A percentile compares a stretch with the other conserved stretches of the same genome.
phyloP scores from a whole-genome alignment of 495 filamentous ascomycete species.

The Hyaloscypha hepaticicola region DNA sequence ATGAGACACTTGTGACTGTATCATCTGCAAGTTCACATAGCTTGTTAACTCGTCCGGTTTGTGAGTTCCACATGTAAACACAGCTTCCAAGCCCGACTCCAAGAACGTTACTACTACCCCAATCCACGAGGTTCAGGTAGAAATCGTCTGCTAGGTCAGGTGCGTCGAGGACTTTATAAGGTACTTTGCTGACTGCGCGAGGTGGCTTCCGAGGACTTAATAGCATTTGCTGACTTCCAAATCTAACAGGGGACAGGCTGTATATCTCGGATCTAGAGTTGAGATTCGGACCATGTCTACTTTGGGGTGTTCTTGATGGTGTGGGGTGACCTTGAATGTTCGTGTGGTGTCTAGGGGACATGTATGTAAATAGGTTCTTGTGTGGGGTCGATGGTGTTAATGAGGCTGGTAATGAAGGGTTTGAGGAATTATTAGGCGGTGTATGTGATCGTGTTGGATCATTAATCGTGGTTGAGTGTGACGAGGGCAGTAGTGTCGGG shows the following conservation, averaged over 20 bases:
- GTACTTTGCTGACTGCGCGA: constrained; percentile 88
- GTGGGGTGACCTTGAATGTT: constrained; percentile 73
- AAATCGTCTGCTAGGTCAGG: constrained; percentile 96
- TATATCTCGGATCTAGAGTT: constrained; percentile 90
- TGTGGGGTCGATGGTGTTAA: constrained; percentile 92
- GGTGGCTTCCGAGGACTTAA: constrained; percentile 85
- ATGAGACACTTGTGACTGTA: constrained; percentile 91
- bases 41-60: constrained; percentile 81
- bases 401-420: constrained; percentile 59
- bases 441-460: constrained; percentile 77
- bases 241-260: constrained; percentile 86
- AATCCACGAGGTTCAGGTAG: constrained; percentile 95
- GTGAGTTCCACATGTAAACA: constrained; percentile 99
- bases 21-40: constrained; percentile 92
- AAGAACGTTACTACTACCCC: constrained; percentile 92
- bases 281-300: constrained; percentile 77
- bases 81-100: constrained; percentile 89
- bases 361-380: constrained; percentile 95
- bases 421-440: constrained; percentile 64
- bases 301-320: constrained; percentile 85
- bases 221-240: constrained; percentile 86
- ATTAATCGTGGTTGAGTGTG: constrained; percentile 54
- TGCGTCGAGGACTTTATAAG: constrained; percentile 96
- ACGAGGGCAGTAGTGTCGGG: constrained; percentile 52
- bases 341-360: constrained; percentile 68